Evolutionary conservation across 495 filamentous ascomycete species (phyloP), one percentile per base, ranked within the genome.

Genomic region (Neurospora sp.): DNA sequence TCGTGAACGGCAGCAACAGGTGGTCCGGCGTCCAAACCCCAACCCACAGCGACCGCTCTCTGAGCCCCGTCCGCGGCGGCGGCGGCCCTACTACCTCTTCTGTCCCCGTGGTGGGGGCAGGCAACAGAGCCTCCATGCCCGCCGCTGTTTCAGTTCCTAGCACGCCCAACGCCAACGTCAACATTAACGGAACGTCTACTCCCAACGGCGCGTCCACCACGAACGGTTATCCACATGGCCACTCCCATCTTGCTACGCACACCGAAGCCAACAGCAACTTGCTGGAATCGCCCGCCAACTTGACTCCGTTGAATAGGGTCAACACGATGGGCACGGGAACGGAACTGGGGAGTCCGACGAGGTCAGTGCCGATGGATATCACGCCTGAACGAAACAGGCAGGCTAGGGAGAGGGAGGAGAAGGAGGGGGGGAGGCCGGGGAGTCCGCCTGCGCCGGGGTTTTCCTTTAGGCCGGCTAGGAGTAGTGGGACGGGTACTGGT

Each of bases 51-150:
- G 85, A 86, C 74, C 81, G 86, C n/a, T 87, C 85, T 1, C 71
- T 84, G 1, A 87, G 85, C 42, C 87, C 87, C 1, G 81, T 75
- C n/a, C 87, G 87, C 72, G 77, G 82, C 18, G 75, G 72, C 40
- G 72, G 79, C 20, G 75, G 72, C 40, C 73, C 79, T 18, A 78
- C 79, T 16, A 78, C 83, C 2, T 81, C 83, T 14, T 71, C 81
- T 4, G 75, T 77, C 11, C 76, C 79, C 23, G 78, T 35, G 3
- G 31, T 31, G 31, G 54, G 75, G 27, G 79, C 77, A 9, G 79
- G 75, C 39, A 86, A 84, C 75, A 74, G 82, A 27, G 82, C 54
- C 31, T 66, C 54, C 23, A 66, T 66, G 54, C 54, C 54, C 7
- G 54, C 54, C 7, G 54, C 54, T 4, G 27, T 66, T 35, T 35